Evolutionary conservation across 805 yeast genomes (phyloP), one percentile per base, ranked within the genome.

Genomic region (Komagataella phaffii): DNA sequence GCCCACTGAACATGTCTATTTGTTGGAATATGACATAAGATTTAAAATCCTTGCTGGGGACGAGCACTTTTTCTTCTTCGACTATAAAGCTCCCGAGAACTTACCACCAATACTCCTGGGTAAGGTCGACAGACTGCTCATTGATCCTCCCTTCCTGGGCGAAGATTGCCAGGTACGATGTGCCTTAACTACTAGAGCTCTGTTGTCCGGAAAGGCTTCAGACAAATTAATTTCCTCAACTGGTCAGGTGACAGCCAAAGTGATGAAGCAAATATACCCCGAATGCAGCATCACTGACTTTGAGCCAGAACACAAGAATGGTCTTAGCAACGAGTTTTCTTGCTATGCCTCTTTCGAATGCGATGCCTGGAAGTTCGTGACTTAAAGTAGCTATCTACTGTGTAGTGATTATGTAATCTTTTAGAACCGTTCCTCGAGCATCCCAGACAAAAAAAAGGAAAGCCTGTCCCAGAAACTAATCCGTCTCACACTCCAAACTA

Each of bases 101-200:
- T 69, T 87, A 24, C 85, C 86, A 14, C 71, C 67, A 1, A 68
- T 71, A 47, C 67, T 87, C 40, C 71, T 71, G 56, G 77, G 83
- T 44, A 80, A 76, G 59, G 83, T 86, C 48, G 83, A 89, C 61
- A 68, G 95, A 57, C 62, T 88, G 7, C 65, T 89, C 52, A 80
- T 88, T 7, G 97, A 89, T 64, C 96, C 96, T 7, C 96, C 96
- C 18, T 89, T 87, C 61, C 69, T 90, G 54, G 87, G 85, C 58
- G 79, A 76, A 47, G 88, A 84, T 52, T 89, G 96, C 61, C 97
- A 89, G 64, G 71, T 76, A 8, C 86, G 86, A 56, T 81, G 68
- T 53, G 72, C 86, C 1, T 57, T 75, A 24, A 76, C 86, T 8
- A 95, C 91, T 0, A 72, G 80, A 24, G 73, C 77, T 23, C 64